These are phyloP conservation scores for Vigna trinervia DNA, from an alignment of 306 rosid genomes.

Conservation along the genomic window DNA sequence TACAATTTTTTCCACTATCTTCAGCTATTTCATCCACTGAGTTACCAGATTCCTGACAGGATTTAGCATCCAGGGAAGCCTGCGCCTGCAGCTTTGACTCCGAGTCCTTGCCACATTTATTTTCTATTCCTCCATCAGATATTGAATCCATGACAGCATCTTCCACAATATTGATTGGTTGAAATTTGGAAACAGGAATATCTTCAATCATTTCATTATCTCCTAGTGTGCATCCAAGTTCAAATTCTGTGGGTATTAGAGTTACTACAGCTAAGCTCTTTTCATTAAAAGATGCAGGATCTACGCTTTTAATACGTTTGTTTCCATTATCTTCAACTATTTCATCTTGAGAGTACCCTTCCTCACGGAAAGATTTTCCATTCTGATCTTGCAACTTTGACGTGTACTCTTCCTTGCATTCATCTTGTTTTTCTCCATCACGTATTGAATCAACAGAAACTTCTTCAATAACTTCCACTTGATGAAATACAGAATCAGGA, in stretches of 20 bases:
- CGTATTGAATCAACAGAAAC: slow-evolving; percentile 33
- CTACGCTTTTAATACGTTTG: neutral
- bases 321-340: slow-evolving; percentile 35
- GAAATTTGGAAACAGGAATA: slow-evolving; percentile 36
- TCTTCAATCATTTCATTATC: slow-evolving; percentile 35
- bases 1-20: slow-evolving; percentile 41
- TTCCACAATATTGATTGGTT: slow-evolving; percentile 27
- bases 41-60: slow-evolving; percentile 31
- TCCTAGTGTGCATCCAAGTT: slow-evolving; percentile 20
- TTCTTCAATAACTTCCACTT: slow-evolving; percentile 28
- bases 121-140: slow-evolving; percentile 41
- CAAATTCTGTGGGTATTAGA: slow-evolving; percentile 29
- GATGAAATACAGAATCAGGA: slow-evolving; percentile 45
- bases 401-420: slow-evolving; percentile 9
- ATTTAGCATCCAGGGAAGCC: slow-evolving; percentile 24
- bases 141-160: slow-evolving; percentile 40
- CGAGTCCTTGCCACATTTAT: slow-evolving; percentile 30
- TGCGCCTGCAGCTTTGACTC: slow-evolving; percentile 31
- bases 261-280: slow-evolving; percentile 16
- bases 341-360: slow-evolving; percentile 35
- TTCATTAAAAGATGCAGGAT: slow-evolving; percentile 31
- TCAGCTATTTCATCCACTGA: slow-evolving; percentile 37
- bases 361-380: slow-evolving; percentile 34
- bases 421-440: slow-evolving; percentile 36
- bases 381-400: slow-evolving; percentile 34